Conservation (phyloP, 2,329 filamentous ascomycete genomes). For the Penicillium frequentans region DNA sequence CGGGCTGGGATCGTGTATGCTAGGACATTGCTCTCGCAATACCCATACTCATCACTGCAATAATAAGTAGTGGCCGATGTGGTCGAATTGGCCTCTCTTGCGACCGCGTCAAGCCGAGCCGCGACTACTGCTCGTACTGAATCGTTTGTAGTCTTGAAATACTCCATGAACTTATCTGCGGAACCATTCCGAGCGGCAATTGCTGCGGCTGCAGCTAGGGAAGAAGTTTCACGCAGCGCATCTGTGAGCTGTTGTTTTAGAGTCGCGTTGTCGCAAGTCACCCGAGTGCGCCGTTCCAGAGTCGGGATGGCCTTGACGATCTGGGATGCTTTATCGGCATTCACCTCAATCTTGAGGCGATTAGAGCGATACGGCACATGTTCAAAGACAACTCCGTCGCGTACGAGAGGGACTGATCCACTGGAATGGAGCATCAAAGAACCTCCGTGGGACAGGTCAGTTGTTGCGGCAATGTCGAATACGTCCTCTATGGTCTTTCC, state of each 20-base stretch:
- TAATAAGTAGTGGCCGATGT: slow-evolving; percentile 53
- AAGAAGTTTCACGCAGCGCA: slow-evolving; percentile 55
- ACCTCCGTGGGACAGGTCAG: slow-evolving; percentile 51
- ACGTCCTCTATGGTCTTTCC: slow-evolving; percentile 32
- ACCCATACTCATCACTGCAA: slow-evolving; percentile 59
- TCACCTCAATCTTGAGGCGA: slow-evolving; percentile 56
- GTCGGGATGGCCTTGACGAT: slow-evolving; percentile 48
- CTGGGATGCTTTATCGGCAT: slow-evolving; percentile 56
- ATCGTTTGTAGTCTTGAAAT: slow-evolving; percentile 62
- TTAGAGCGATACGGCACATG: slow-evolving; percentile 61
- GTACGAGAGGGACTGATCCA: slow-evolving; percentile 59
- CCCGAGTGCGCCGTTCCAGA: slow-evolving; percentile 49
- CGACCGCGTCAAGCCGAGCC: slow-evolving; percentile 53
- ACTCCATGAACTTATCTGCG: slow-evolving; percentile 41
- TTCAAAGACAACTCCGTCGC: slow-evolving; percentile 53
- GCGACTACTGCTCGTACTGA: slow-evolving; percentile 52
- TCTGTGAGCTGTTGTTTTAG: slow-evolving; percentile 47
- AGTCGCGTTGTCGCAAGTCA: slow-evolving; percentile 56
- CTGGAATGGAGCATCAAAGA: slow-evolving; percentile 57
- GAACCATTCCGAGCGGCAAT: slow-evolving; percentile 53
- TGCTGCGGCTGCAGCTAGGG: slow-evolving; percentile 48
- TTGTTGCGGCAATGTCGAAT: slow-evolving; percentile 36
- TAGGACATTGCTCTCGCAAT: slow-evolving; percentile 55
- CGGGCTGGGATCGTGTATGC: slow-evolving; percentile 61
- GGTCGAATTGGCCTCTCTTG: slow-evolving; percentile 56